These are phyloP conservation scores for Euphorbia schlechtendalii DNA, from an alignment of 441 rosid genomes.

Conservation along the genomic window DNA sequence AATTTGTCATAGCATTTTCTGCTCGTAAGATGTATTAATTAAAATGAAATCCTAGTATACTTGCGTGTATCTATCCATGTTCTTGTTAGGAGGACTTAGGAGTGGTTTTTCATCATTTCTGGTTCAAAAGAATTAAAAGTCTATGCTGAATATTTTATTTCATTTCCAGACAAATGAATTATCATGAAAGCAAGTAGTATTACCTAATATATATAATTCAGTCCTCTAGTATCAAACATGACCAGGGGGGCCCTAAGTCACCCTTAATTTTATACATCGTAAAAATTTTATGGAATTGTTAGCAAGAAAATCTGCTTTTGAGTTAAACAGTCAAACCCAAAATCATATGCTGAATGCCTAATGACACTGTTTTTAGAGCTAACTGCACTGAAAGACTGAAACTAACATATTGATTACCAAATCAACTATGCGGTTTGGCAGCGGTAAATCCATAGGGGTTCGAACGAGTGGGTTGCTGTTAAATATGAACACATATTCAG, in stretches of 20 bases:
- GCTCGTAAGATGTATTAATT: neutral
- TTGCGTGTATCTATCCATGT: too few relatives aligned
- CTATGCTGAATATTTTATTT: neutral
- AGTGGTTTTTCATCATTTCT: neutral
- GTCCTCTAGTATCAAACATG: neutral
- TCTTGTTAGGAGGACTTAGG: too few relatives aligned
- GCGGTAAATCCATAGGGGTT: neutral
- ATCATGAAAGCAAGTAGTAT: neutral
- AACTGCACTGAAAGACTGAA: neutral
- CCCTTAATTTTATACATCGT: neutral
- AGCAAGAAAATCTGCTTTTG: neutral
- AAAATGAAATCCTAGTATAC: neutral
- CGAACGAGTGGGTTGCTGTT: too few relatives aligned
- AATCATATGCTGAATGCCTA: too few relatives aligned
- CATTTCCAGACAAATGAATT: neutral
- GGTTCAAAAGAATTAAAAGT: neutral
- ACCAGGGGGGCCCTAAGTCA: neutral
- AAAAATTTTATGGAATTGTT: too few relatives aligned
- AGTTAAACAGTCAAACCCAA: neutral
- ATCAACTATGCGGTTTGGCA: neutral
- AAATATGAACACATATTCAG: neutral
- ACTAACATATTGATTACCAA: neutral
- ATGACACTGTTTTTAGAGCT: neutral
- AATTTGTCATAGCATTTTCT: neutral
- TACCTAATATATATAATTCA: neutral